Evolutionary conservation across 805 yeast species (phyloP), one percentile per base, ranked within the genome.

Genomic region (Kregervanrija pseudodelftensis): DNA sequence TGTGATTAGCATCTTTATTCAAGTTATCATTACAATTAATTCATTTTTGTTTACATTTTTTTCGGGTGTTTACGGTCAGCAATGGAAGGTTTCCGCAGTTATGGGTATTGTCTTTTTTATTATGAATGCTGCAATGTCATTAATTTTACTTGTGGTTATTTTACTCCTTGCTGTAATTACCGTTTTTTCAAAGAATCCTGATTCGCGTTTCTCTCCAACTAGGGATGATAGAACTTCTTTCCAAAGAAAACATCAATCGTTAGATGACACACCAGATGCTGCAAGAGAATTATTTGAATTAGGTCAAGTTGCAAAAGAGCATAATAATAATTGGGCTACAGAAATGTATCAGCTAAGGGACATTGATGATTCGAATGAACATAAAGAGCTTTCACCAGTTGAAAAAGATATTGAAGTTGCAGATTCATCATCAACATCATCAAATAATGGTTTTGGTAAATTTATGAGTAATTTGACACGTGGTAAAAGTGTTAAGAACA

Each of bases 91-190:
- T 11, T 70, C 81, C 11, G 82, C 95, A 1, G 77, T 90, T 45
- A 86, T 90, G 95, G 97, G 95, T 1, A 84, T 95, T 79, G 73
- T 90, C 2, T 90, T 86, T 66, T 90, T 90, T 63, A 73, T 90
- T 45, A 63, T 90, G 61, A 90, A 90, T 62, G 96, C 96, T 7
- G 95, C 91, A 4, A 89, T 85, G 59, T 79, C 95, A 8, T 72
- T 86, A 52, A 72, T 87, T 42, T 69, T 90, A 54, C 73, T 90
- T 61, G 53, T 89, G 33, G 64, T 82, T 68, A 82, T 86, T 55
- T 71, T 89, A 48, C 79, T 79, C 2, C 80, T 84, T 53, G 74
- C 82, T 45, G 61, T 66, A n/a, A 66, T 80, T 55, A 79, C 85
- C 8, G 49, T 85, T 1, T 70, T 81, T 53, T 80, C 90, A 32